Base-by-base conservation (phyloP, 345 rosid species). In the Eucalyptus globulus region DNA sequence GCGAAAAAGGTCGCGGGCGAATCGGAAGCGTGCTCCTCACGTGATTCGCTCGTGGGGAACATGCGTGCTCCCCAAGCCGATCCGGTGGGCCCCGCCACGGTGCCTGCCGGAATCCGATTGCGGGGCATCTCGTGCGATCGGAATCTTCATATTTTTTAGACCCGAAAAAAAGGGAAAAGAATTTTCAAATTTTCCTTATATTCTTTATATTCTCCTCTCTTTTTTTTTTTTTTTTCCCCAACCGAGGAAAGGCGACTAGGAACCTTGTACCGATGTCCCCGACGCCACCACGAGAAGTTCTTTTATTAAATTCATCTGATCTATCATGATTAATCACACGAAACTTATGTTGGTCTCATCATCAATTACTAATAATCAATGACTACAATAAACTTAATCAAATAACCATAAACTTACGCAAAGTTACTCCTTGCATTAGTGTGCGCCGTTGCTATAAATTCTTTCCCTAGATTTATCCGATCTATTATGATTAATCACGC, bases 401-500 rank as follows among this genome's bases (percentile, higher is more conserved):
- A 56, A 56, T 56, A 56, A 56, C 3, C 4, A 56, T 22, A 24
- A 6, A 56, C 0, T 56, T 22, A 56, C 1, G 0, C 29, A 24
- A 56, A 9, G 2, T 22, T 56, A 24, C 27, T 56, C 10, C 0
- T 0, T 19, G 56, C 56, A 53, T 53, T 53, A 53, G 10, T 53
- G 56, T 53, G 10, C 5, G 4, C 56, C 56, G 7, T 10, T 1
- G 0, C 56, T 7, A 51, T 16, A 51, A 51, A 51, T 51, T 51
- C 2, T 50, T 50, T 50, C 15, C 6, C 1, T 13, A 0, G 5
- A 50, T 5, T 50, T 10, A 19, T 53, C 0, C 2, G 1, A 53
- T 53, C 11, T 19, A 53, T 53, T 3, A 53, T 19, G 5, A 19
- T 19, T 53, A 53, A 19, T 8, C 58, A 53, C 0, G 0, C 5